Evolutionary conservation across 768 basidiomycete species (phyloP).

Genomic region (Hericium coralloides): DNA sequence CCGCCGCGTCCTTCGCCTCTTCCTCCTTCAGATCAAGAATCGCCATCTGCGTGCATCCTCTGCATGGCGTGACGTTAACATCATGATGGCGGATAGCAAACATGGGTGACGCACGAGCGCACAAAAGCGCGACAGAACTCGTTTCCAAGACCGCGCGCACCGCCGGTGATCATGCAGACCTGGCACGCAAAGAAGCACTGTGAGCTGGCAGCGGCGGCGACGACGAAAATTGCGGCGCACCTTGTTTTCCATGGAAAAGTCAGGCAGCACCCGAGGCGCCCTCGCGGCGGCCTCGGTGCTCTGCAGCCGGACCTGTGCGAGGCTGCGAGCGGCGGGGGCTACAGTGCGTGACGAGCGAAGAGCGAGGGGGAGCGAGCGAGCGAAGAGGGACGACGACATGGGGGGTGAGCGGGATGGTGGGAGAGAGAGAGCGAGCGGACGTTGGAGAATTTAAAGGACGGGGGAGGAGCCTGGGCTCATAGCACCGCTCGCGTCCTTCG

Average conservation of each 20-base stretch:
- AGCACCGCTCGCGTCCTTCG: not conserved
- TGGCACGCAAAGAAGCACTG: slow-evolving; percentile 19
- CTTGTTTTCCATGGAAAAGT: slow-evolving; percentile 76
- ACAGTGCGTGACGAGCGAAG: not conserved
- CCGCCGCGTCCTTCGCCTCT: slow-evolving; percentile 59
- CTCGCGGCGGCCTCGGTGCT: slow-evolving; percentile 11
- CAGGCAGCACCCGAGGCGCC: slow-evolving; percentile 47
- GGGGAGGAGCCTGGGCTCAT: not conserved
- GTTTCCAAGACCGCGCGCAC: slow-evolving; percentile 82
- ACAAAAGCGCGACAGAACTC: slow-evolving; percentile 89
- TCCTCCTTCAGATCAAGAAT: slow-evolving; percentile 73
- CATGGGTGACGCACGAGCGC: slow-evolving; percentile 53
- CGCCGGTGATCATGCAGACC: slow-evolving; percentile 92
- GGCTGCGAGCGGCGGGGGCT: not conserved
- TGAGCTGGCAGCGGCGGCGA: not conserved
- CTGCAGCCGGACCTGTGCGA: slow-evolving; percentile 8
- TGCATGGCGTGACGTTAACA: slow-evolving; percentile 19
- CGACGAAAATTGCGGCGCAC: slow-evolving; percentile 25
- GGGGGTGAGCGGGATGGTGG: not conserved
- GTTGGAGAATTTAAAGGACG: not conserved
- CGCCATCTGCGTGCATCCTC: slow-evolving; percentile 74
- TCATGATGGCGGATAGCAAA: not conserved
- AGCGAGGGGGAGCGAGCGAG: not conserved
- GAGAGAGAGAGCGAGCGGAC: not conserved
- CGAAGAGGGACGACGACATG: not conserved